phyloP scores from a whole-genome alignment of 148 eudicot species.

The Dianthus caryophyllus region DNA sequence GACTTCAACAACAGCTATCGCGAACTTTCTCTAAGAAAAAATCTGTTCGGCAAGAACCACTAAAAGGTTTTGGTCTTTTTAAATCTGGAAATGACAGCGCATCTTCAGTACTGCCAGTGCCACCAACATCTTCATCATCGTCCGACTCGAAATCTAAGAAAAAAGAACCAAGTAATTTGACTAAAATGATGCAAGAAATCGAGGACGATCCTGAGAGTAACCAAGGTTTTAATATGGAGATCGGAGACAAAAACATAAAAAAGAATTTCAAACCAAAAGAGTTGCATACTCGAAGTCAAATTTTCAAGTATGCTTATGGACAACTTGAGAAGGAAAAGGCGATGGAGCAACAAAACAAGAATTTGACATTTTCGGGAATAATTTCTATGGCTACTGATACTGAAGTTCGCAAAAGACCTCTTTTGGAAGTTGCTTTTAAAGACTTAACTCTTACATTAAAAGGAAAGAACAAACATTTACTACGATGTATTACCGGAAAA shows the following conservation, averaged over 20 bases:
- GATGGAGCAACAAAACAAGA: conserved; percentile 52
- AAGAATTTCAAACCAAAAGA: conserved; percentile 53
- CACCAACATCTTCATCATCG: conserved; percentile 17
- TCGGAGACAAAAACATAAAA: conserved; percentile 54
- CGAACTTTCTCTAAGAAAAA: conserved; percentile 63
- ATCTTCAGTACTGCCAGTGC: conserved; percentile 10
- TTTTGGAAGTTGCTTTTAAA: conserved; percentile 67
- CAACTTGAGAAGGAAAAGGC: conserved; percentile 92
- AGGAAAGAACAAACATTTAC: conserved; percentile 56
- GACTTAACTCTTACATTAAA: conserved; percentile 69
- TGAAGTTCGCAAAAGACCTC: conserved; percentile 52
- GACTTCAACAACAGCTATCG: conserved; percentile 58
- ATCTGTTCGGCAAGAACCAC: conserved; percentile 25
- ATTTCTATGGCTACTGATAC: conserved; percentile 67
- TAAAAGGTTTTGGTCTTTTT: conserved; percentile 18
- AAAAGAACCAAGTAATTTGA: conserved; percentile 45
- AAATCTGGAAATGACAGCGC: conserved; percentile 18
- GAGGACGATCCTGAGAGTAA: conserved; percentile 53
- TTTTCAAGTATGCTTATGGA: conserved; percentile 82
- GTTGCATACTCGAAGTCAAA: conserved; percentile 71
- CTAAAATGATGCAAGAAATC: conserved; percentile 59
- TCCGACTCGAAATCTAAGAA: conserved; percentile 42
- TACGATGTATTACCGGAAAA: conserved; percentile 71
- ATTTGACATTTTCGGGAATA: conserved; percentile 69
- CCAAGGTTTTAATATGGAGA: conserved; percentile 56